Base-by-base conservation (phyloP, 495 filamentous ascomycete genomes). In the Aspergillus cristatus region DNA sequence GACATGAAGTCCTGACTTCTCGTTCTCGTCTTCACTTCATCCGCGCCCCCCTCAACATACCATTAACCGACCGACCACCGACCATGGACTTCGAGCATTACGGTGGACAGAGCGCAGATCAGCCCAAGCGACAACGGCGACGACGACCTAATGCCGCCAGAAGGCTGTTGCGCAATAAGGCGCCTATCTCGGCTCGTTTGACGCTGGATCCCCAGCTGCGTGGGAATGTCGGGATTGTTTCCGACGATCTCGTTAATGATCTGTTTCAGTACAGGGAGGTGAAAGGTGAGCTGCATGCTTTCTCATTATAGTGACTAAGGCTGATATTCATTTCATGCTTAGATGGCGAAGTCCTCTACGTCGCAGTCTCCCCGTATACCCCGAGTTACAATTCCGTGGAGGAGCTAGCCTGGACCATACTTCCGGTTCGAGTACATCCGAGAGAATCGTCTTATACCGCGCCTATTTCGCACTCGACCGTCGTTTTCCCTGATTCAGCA, bases 191-290 rank as follows among this genome's bases (percentile, higher is more conserved):
- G 26, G 79, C 77, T 8, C 68, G 70, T 18, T 55, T 97, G n/a
- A 54, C 72, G 18, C 69, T 90, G 24, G 86, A 94, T 50, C 79
- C 83, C 51, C 81, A 88, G 59, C 67, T 94, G 47, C 86, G 81
- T 62, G 86, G 84, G n/a, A 86, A 93, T 44, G 75, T 87, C 20
- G 91, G 86, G 32, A 76, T 91, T 31, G 54, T 98, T 35, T 93
- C 89, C 13, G 82, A 89, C 48, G 84, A 94, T 55, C 70, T 98
- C 24, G 86, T 83, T 41, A 67, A 70, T 18, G 82, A 93, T 53
- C 71, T 96, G 30, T 94, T 94, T 51, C 83, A 79, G 16, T 69
- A 72, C 12, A 46, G 64, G 17, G 53, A 58, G 29, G 50, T 61
- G 40, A 47, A 54, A 43, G 57, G 63, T 67, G 40, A 60, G 58